Conservation (phyloP, 306 rosid species). For the Cajanus cajan region DNA sequence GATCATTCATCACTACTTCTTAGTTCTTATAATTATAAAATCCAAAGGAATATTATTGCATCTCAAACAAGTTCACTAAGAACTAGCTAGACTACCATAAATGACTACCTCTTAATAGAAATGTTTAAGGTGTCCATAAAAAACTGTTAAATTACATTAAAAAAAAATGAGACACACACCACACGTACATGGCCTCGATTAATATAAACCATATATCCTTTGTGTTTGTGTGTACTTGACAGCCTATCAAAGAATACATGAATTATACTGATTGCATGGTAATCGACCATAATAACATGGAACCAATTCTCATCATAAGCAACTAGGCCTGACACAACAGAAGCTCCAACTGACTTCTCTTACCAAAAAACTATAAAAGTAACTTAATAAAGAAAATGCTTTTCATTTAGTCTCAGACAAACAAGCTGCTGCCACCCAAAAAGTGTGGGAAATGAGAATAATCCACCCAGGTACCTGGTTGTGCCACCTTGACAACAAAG, state of each 20-base stretch:
- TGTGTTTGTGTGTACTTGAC: not conserved
- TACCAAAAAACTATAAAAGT: not conserved
- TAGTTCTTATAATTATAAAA: not conserved
- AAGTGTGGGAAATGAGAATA: not conserved
- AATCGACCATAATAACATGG: not conserved
- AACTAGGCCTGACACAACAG: not conserved
- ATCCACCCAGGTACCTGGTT: not conserved
- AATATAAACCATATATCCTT: not conserved
- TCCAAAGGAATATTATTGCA: not conserved
- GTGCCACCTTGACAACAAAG: not conserved
- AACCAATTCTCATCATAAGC: constrained; percentile 9
- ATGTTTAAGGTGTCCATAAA: not conserved
- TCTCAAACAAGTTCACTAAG: constrained; percentile 6
- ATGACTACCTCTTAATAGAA: not conserved
- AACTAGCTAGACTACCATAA: constrained; percentile 1
- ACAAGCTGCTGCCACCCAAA: not conserved
- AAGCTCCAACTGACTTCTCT: not conserved
- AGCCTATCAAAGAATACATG: not conserved
- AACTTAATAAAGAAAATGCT: constrained; percentile 5
- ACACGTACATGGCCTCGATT: not conserved
- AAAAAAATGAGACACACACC: not conserved
- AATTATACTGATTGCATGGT: not conserved
- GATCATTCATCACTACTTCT: not conserved
- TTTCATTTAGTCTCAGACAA: not conserved
- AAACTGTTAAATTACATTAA: not conserved